Percentiles rank a stretch among this genome's conserved stretches.
phyloP scores from a whole-genome alignment of 208 protist genomes.

The Crithidia brevicula region DNA sequence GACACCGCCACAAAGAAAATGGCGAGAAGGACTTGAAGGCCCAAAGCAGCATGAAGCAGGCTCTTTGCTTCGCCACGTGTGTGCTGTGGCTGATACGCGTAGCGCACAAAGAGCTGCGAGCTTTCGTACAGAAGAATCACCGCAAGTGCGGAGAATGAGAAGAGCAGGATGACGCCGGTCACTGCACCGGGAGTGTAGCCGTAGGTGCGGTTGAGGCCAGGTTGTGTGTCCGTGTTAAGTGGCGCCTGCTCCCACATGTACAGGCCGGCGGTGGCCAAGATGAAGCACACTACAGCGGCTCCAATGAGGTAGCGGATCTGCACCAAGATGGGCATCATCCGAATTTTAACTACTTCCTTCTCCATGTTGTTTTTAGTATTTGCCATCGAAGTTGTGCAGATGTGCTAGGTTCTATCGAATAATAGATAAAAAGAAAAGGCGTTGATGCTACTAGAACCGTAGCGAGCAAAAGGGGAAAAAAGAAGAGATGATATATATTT shows the following conservation, averaged over 20 bases:
- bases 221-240: constrained; percentile 1
- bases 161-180: constrained; percentile 10
- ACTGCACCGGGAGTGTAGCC: constrained; percentile 19
- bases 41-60: neutral
- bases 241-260: constrained; percentile 11
- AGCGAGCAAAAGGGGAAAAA: neutral
- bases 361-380: neutral
- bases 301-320: constrained; percentile 20
- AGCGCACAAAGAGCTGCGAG: constrained; percentile 22
- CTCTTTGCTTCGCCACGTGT: neutral
- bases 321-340: constrained; percentile 11
- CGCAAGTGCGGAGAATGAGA: neutral
- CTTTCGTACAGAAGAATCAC: constrained; percentile 13
- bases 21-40: constrained; percentile 7
- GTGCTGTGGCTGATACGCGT: constrained; percentile 1
- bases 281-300: constrained; percentile 13
- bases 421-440: neutral
- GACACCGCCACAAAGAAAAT: constrained; percentile 16
- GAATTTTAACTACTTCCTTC: neutral
- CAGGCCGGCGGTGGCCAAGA: constrained; percentile 8
- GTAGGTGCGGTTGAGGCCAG: constrained; percentile 7
- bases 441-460: no score
- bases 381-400: no score
- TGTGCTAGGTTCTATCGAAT: neutral
- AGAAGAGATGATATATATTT: neutral